Percentiles rank a stretch among this genome's conserved stretches.
phyloP scores from a whole-genome alignment of 192 early-diverging fungal species.

The Dissophora ornata region DNA sequence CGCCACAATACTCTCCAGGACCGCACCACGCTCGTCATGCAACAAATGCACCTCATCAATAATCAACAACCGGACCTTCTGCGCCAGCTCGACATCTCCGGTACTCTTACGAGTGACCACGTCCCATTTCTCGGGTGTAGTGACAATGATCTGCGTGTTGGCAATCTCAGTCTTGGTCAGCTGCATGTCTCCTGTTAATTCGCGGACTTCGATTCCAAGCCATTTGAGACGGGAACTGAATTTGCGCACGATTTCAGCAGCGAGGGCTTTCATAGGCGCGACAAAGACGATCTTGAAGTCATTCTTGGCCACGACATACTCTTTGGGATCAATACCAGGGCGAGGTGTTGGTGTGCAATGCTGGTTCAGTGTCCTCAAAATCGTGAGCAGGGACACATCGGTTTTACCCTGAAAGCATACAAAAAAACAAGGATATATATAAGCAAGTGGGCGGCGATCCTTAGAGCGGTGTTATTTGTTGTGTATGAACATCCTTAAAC shows the following conservation, averaged over 20 bases:
- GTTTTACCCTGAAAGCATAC: conserved; percentile 99
- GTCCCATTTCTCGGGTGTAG: conserved; percentile 99
- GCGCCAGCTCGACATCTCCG: conserved; percentile 92
- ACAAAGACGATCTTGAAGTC: conserved; percentile 99
- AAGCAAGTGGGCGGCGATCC: too few species aligned
- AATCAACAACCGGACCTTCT: conserved; percentile 93
- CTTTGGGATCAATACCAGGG: conserved; percentile 53
- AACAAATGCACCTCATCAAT: conserved; percentile 98
- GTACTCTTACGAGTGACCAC: conserved; percentile 97
- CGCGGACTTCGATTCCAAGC: conserved; percentile 88
- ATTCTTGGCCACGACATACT: conserved; percentile 75
- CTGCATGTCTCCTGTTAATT: conserved; percentile 98
- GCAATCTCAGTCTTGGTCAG: conserved; percentile 94
- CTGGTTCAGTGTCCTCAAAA: conserved; percentile 83
- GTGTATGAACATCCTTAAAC: too few species aligned
- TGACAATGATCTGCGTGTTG: conserved; percentile 97
- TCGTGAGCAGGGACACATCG: conserved; percentile 94
- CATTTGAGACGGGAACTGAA: conserved; percentile 85
- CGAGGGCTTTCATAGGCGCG: conserved; percentile 98
- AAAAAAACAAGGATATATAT: conserved; percentile 13
- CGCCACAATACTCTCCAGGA: conserved; percentile 96
- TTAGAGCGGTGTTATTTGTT: too few species aligned
- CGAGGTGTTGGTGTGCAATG: conserved; percentile 72
- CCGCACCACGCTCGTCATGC: conserved; percentile 96
- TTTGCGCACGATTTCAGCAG: conserved; percentile 94